Base-by-base conservation (phyloP, 2,329 filamentous ascomycete genomes). In the Scleromitrula shiraiana region DNA sequence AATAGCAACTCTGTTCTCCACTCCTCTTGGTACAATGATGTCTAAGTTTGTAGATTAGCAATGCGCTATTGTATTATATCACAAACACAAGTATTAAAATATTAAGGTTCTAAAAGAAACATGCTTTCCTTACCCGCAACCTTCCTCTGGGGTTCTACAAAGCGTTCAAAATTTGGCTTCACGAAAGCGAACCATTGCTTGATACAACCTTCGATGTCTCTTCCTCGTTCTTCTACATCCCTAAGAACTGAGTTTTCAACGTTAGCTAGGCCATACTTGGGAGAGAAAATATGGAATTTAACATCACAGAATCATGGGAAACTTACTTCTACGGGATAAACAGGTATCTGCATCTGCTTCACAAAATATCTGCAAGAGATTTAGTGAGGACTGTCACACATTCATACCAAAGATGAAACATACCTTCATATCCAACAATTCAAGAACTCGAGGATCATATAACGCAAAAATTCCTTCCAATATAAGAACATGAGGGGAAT, bases 151-250 rank as follows among this genome's bases (percentile, higher is more conserved):
- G 93, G 93, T 54, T 95, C 85, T 49, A 98, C 93, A 62, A 80
- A 97, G 74, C 85, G 88, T 65, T 91, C 85, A 60, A 94, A 97
- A 62, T 97, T 97, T 3, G 93, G 93, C 68, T 98, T 98, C 36
- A 98, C 93, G 64, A 86, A 98, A 9, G 71, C 72, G 65, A 97
- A 96, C 93, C 93, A 98, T 66, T 98, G 93, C 67, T 97, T 97
- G 65, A 98, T 90, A 61, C 90, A 91, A 33, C 93, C 93, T 63
- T 96, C 86, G 49, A 97, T 85, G 61, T 95, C 91, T 62, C 93
- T 79, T 3, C 87, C 91, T 60, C 93, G 82, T 60, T 95, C 88
- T 59, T 80, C 80, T 19, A 97, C 88, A 68, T 98, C 93, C 61
- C 93, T 85, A 88, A 71, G 56, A 94, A 56, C 46, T 56, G n/a